Conservation (phyloP, 352 stramenopile species). For the Phytophthora crassamura region DNA sequence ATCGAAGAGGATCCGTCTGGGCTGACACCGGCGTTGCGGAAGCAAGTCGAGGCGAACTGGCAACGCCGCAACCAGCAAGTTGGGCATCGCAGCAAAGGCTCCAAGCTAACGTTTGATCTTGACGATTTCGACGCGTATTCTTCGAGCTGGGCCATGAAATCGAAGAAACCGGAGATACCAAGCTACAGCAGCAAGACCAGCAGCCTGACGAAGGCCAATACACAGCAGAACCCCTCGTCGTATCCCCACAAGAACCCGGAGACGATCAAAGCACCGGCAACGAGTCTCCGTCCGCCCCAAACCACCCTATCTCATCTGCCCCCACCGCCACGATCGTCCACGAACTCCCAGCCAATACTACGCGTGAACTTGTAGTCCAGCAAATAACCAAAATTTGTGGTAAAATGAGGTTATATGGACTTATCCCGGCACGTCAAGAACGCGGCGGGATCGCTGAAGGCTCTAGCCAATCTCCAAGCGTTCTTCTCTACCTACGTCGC, state of each 20-base stretch:
- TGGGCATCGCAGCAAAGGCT: constrained; percentile 8
- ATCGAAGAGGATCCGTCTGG: constrained; percentile 55
- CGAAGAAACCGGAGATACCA: not conserved
- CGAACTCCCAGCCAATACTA: constrained; percentile 24
- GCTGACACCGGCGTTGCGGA: constrained; percentile 52
- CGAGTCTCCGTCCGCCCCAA: not conserved
- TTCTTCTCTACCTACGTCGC: constrained; percentile 18
- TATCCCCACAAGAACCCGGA: not conserved
- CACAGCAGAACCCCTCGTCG: not conserved
- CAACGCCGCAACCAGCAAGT: constrained; percentile 34
- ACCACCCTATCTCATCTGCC: constrained; percentile 2
- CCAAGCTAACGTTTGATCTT: constrained; percentile 16
- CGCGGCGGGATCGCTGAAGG: constrained; percentile 5
- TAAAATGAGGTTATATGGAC: constrained; percentile 26
- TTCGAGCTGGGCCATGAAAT: constrained; percentile 15
- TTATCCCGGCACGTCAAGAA: constrained; percentile 4
- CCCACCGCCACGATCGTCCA: constrained; percentile 3
- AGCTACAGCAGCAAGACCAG: constrained; percentile 7
- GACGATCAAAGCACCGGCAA: not conserved
- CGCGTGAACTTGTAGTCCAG: constrained; percentile 31
- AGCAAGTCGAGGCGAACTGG: constrained; percentile 71
- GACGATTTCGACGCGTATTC: constrained; percentile 11
- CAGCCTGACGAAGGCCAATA: not conserved
- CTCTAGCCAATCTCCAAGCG: no score
- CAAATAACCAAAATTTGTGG: constrained; percentile 1